A percentile compares a stretch with the other conserved stretches of the same genome.
phyloP scores from a whole-genome alignment of 2,329 filamentous ascomycete genomes.

The Sarocladium kiliense region DNA sequence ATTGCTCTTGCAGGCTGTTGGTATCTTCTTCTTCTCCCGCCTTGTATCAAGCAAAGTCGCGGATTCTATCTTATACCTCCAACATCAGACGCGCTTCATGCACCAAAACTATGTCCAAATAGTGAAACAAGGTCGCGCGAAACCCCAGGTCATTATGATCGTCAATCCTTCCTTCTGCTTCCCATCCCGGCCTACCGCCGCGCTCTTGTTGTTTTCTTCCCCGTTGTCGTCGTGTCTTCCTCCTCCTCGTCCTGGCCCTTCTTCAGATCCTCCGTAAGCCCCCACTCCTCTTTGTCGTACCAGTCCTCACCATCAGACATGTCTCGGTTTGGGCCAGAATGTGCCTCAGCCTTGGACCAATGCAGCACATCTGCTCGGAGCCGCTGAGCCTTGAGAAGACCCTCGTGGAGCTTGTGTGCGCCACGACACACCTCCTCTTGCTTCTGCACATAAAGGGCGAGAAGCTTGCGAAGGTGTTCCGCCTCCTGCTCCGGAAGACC shows the following conservation, averaged over 20 bases:
- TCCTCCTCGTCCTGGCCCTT: slow-evolving; percentile 82
- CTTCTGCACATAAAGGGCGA: slow-evolving; percentile 77
- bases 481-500: slow-evolving; percentile 70
- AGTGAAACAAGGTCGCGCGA: not conserved
- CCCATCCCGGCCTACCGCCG: not conserved
- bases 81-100: not conserved
- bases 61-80: not conserved
- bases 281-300: slow-evolving; percentile 81
- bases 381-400: slow-evolving; percentile 67
- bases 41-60: not conserved
- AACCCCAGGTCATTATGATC: not conserved
- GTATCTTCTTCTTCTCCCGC: too few species aligned
- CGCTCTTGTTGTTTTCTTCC: slow-evolving; percentile 48
- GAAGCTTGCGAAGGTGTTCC: slow-evolving; percentile 68
- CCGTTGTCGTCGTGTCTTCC: slow-evolving; percentile 58
- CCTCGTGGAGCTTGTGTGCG: slow-evolving; percentile 61
- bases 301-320: slow-evolving; percentile 88
- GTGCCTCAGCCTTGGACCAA: slow-evolving; percentile 75
- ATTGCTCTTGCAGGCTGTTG: too few species aligned
- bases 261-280: slow-evolving; percentile 65
- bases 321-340: slow-evolving; percentile 60
- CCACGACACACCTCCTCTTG: slow-evolving; percentile 78
- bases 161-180: not conserved
- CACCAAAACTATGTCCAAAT: not conserved
- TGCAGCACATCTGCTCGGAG: slow-evolving; percentile 65